Evolutionary conservation across 2,329 filamentous ascomycete species (phyloP), one percentile per base, ranked within the genome.

Genomic region (Scedosporium dehoogii): DNA sequence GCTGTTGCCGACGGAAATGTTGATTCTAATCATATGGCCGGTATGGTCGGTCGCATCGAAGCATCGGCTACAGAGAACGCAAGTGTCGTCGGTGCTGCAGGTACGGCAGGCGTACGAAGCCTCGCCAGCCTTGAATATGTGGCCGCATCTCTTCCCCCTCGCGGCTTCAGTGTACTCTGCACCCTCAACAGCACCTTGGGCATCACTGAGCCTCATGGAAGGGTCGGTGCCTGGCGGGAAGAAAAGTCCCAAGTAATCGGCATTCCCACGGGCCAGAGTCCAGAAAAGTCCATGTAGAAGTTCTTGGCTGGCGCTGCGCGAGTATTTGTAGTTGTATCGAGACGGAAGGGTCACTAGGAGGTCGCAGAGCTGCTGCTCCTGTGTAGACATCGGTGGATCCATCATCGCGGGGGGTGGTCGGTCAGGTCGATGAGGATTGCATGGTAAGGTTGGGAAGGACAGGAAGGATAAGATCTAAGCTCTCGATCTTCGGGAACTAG

Each of bases 31-130:
- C 77, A 91, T 90, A 74, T 99, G 94, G 12, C 89, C 92, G 10
- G 91, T 88, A 74, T 99, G 94, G 71, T 99, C 93, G 46, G 93
- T 97, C 27, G 92, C 86, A 71, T 97, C 91, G 73, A 96, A 99
- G 76, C 94, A 99, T 67, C 88, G 87, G 70, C 90, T 91, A 77
- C 94, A 99, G 16, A 99, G 82, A 59, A 94, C 93, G 74, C 93
- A 97, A 0, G 94, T 97, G 67, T 97, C 93, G 74, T 99, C 96
- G 55, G 89, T 86, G 58, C 91, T 91, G 74, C 94, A 99, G 9
- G 93, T 97, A 69, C 92, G 89, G 80, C 94, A 99, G 69, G 89
- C 84, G 73, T 97, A 99, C 64, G 91, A 93, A 63, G 92, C 92
- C 78, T 99, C 94, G 59, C 93, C 94, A 14, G 85, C 83, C 75